Percentiles rank a stretch among this genome's conserved stretches.
Evolutionary conservation across 2,329 filamentous ascomycete genomes (phyloP).

Genomic region (Xylariaceae sp.): DNA sequence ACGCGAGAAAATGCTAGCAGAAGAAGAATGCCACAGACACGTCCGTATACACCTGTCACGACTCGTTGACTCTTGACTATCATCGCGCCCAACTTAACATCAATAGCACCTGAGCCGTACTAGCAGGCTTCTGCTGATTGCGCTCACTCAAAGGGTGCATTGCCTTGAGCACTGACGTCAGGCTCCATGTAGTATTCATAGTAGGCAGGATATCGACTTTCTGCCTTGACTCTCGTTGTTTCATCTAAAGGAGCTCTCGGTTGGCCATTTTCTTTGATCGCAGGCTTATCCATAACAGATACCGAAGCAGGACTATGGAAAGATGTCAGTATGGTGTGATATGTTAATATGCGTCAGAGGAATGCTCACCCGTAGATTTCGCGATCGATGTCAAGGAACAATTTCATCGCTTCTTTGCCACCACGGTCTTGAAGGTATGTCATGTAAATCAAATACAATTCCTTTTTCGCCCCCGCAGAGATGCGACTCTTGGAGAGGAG

Average conservation of each 20-base stretch:
- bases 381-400: conserved; percentile 77
- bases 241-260: conserved; percentile 45
- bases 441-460: conserved; percentile 75
- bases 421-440: conserved; percentile 79
- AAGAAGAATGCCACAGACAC: no score
- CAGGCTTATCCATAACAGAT: conserved; percentile 32
- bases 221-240: conserved; percentile 44
- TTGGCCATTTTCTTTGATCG: conserved; percentile 43
- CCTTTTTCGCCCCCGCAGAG: conserved; percentile 62
- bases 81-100: no score
- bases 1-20: no score
- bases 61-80: no score
- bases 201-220: conserved; percentile 46
- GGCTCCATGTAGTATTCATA: conserved; percentile 48
- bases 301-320: conserved; percentile 42
- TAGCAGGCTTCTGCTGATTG: not conserved
- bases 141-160: conserved; percentile 46
- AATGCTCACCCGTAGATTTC: conserved; percentile 75
- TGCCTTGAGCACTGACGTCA: conserved; percentile 42
- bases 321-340: not conserved
- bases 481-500: conserved; percentile 71
- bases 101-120: no score
- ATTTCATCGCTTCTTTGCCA: conserved; percentile 76
- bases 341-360: not conserved
- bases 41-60: no score